phyloP scores from a whole-genome alignment of 768 basidiomycete genomes.

The Amanita inopinata region DNA sequence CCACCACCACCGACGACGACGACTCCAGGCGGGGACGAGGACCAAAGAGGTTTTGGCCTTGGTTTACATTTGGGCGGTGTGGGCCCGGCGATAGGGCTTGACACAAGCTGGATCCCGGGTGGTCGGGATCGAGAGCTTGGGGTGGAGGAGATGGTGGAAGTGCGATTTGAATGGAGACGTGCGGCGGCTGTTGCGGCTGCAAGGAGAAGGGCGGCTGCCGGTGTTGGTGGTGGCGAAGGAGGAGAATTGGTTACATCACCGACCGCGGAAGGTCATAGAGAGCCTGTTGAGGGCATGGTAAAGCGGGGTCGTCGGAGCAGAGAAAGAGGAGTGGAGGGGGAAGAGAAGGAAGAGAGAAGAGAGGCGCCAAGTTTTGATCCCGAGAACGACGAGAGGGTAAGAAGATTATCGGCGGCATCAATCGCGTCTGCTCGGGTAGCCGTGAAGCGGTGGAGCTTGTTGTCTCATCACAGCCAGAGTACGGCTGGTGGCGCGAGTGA shows the following conservation, averaged over 20 bases:
- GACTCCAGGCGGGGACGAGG: slow-evolving; percentile 8
- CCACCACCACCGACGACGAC: slow-evolving; percentile 21
- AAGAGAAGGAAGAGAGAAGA: slow-evolving; percentile 7
- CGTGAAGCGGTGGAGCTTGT: slow-evolving; percentile 11
- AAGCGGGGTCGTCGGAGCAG: not conserved
- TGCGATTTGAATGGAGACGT: slow-evolving; percentile 74
- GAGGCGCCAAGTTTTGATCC: slow-evolving; percentile 8
- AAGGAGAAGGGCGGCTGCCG: slow-evolving; percentile 16
- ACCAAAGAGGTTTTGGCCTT: slow-evolving; percentile 12
- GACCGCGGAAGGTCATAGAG: not conserved
- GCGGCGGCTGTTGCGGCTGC: slow-evolving; percentile 24
- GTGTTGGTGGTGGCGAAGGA: slow-evolving; percentile 1
- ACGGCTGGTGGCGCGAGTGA: slow-evolving; percentile 8
- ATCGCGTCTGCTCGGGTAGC: slow-evolving; percentile 18
- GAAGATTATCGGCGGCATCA: slow-evolving; percentile 19
- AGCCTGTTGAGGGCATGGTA: slow-evolving; percentile 2
- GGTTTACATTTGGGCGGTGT: slow-evolving; percentile 11
- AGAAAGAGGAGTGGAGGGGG: slow-evolving; percentile 1
- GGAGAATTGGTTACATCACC: no score
- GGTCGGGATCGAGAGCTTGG: slow-evolving; percentile 10
- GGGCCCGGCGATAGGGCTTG: slow-evolving; percentile 10
- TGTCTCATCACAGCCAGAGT: slow-evolving; percentile 6
- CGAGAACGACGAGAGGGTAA: slow-evolving; percentile 29
- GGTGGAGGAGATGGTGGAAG: slow-evolving; percentile 43
- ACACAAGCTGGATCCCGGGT: slow-evolving; percentile 6